Evolutionary conservation across 352 stramenopile species (phyloP), one percentile per base, ranked within the genome.

Genomic region (Phytopythium oedochilum): DNA sequence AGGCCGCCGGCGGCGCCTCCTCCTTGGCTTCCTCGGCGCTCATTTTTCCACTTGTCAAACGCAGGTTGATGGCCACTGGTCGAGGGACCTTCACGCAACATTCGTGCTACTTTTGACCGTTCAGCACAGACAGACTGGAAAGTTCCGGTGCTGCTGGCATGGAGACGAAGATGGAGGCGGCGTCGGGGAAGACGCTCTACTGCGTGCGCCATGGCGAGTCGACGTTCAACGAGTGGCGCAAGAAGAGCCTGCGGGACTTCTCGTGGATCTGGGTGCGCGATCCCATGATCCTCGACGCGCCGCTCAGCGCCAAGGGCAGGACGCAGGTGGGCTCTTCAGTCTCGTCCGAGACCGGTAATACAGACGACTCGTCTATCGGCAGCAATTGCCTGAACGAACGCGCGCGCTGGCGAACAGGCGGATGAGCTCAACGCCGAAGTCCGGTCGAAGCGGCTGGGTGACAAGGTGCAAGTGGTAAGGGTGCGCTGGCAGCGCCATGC

Each of bases 121-220:
- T n/a, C n/a, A n/a, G n/a, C n/a, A n/a, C n/a, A n/a, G n/a, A n/a
- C n/a, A n/a, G n/a, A n/a, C n/a, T n/a, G n/a, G 9, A 32, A 5
- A 5, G 5, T 47, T 23, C 22, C 40, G 22, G 25, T 47, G 11
- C 25, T 26, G 18, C 17, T 25, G 17, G 25, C 31, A 26, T 26
- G 45, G n/a, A 36, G 45, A 25, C 26, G 45, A 15, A 36, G 45
- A 32, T 17, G 29, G 20, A 20, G 46, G 14, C n/a, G 8, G 15
- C 1, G 25, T 18, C 28, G 28, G 46, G 42, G 15, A 93, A 93
- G 75, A 88, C 71, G 47, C 64, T 95, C 29, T 93, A 95, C 57
- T 92, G 79, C 66, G 89, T 95, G 61, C 83, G 86, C 59, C 86
- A 95, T 50, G 86, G 86, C 54, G 83, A 94, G 70, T 95, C 86